Percentiles rank a stretch among this genome's conserved stretches.
Conservation (phyloP, 352 stramenopile species). For the Phytophthora pistaciae region DNA sequence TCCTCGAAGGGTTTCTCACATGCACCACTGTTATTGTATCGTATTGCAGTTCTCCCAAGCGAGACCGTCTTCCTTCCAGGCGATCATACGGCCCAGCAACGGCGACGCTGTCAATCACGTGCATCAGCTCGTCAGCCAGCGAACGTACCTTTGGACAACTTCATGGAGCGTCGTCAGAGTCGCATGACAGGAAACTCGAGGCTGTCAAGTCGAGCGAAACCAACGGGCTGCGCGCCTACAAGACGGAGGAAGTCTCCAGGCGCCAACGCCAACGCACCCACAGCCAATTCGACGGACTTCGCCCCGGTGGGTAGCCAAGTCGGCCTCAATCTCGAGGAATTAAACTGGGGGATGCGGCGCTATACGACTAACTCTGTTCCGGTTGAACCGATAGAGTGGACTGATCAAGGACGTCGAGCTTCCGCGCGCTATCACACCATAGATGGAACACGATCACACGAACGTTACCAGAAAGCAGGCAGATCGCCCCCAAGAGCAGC, state of each 20-base stretch:
- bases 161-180: slow-evolving; percentile 28
- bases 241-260: slow-evolving; percentile 15
- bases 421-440: slow-evolving; percentile 21
- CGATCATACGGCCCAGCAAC: slow-evolving; percentile 26
- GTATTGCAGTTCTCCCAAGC: slow-evolving; percentile 29
- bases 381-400: slow-evolving; percentile 30
- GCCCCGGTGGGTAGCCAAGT: slow-evolving; percentile 35
- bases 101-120: slow-evolving; percentile 31
- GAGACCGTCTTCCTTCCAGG: slow-evolving; percentile 36
- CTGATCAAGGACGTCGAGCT: slow-evolving; percentile 18
- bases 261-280: slow-evolving; percentile 1
- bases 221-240: slow-evolving; percentile 19
- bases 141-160: slow-evolving; percentile 14
- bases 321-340: slow-evolving; percentile 40
- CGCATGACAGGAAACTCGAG: slow-evolving; percentile 36
- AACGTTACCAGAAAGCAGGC: slow-evolving; percentile 11
- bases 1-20: background rate
- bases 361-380: slow-evolving; percentile 44
- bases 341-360: slow-evolving; percentile 46
- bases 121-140: slow-evolving; percentile 14
- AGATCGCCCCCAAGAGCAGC: slow-evolving; percentile 2
- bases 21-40: background rate
- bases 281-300: slow-evolving; percentile 17
- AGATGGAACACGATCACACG: slow-evolving; percentile 24
- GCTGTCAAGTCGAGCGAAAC: slow-evolving; percentile 30